Base-by-base conservation (phyloP, 2,329 filamentous ascomycete species). In the Elsinoe ampelina region DNA sequence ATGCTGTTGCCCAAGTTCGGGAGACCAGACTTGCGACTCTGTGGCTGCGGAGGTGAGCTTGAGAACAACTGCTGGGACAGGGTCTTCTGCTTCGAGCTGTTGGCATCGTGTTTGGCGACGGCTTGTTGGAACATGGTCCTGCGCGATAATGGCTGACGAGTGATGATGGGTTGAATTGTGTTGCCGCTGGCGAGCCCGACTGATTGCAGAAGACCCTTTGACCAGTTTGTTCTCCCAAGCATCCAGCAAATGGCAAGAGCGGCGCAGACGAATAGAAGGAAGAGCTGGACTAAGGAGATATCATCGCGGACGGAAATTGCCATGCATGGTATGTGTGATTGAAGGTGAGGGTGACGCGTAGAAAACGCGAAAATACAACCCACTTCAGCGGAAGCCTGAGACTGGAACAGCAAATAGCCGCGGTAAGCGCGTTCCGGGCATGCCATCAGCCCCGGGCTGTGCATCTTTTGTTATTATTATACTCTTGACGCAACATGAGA, bases 61-160 rank as follows among this genome's bases (percentile, higher is more conserved):
- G 81, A 82, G 3, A 80, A 75, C 61, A 83, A 80, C 58, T 79
- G 74, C 66, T 82, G 81, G 3, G 73, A 64, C n/a, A 65, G 52
- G 50, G 59, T 47, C 54, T 58, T 57, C 61, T 68, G 57, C 61
- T 61, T 56, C 30, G 52, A 32, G 35, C 38, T 45, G 42, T 55
- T 32, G 60, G 62, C 62, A 65, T 65, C 30, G 34, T 56, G 42
- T 30, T 20, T 56, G 11, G 41, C 54, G 22, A 47, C 42, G 12
- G 54, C 54, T 32, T 56, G 54, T n/a, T 48, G 41, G 42, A 56
- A 56, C 54, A 56, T 56, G 54, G 11, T 38, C 2, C 41, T 10
- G 34, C 15, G 34, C 15, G 6, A n/a, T 19, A 17, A n/a, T 10
- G 32, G 36, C 7, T 26, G 34, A 7, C 15, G 30, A 26, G 6